These are phyloP conservation scores for Naganishia sp. DNA, from an alignment of 1,284 basidiomycete species.

Conservation along the genomic window DNA sequence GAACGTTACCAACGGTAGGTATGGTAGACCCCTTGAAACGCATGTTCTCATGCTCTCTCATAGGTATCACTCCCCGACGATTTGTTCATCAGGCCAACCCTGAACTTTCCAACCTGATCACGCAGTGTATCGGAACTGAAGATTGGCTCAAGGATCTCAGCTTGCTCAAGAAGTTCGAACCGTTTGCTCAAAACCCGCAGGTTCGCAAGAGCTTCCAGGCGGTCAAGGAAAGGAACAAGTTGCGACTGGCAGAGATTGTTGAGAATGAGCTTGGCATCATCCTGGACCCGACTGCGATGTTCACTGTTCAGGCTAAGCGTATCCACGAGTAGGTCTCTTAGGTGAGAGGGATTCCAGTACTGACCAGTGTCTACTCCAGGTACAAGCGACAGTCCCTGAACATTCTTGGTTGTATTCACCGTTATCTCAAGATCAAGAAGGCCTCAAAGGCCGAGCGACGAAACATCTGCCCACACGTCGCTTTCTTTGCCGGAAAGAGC, in stretches of 20 bases:
- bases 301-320: constrained; percentile 89
- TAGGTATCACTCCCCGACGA: constrained; percentile 60
- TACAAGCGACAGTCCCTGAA: constrained; percentile 67
- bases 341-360: constrained; percentile 7
- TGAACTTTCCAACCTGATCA: constrained; percentile 75
- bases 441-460: constrained; percentile 74
- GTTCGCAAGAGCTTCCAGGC: constrained; percentile 78
- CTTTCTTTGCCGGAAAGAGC: constrained; percentile 78
- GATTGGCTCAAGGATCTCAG: constrained; percentile 74
- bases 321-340: constrained; percentile 45
- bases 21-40: constrained; percentile 13
- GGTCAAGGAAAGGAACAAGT: constrained; percentile 66
- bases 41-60: constrained; percentile 61
- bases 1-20: constrained; percentile 50
- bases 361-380: constrained; percentile 59
- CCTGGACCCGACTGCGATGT: constrained; percentile 73
- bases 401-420: constrained; percentile 68
- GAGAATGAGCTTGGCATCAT: constrained; percentile 68
- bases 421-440: constrained; percentile 77
- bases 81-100: constrained; percentile 81
- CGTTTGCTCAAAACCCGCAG: constrained; percentile 66
- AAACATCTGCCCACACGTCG: constrained; percentile 74
- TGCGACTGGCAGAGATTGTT: constrained; percentile 66
- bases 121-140: constrained; percentile 72
- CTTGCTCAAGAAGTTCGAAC: constrained; percentile 49